Evolutionary conservation across 805 yeast species (phyloP), one percentile per base, ranked within the genome.

Genomic region (Sugiyamaella americana): DNA sequence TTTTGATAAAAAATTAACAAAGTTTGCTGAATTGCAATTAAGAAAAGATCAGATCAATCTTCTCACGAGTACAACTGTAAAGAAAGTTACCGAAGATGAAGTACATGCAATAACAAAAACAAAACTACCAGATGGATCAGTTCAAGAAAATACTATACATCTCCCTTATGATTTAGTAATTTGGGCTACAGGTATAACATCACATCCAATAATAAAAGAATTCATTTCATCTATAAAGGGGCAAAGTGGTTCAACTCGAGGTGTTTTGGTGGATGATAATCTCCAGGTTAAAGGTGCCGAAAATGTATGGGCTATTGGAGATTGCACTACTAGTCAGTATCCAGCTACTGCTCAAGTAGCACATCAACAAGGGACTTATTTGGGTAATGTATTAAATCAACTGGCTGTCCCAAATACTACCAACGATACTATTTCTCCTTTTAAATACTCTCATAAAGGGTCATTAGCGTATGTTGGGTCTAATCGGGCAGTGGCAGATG

Each of bases 401-500:
- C 60, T 80, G 23, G 79, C 80, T 6, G 69, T 68, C 10, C 76
- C 77, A 41, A 81, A 76, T 48, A 67, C 76, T 42, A 84, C 80
- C 57, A 78, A 71, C 46, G 71, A 74, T 17, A 66, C 76, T 41
- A 69, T 69, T 53, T 71, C 72, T 54, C 83, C 87, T 13, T 81
- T 81, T 71, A 69, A 65, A 49, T 81, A 80, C 64, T 73, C 70
- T 41, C 84, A 80, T 59, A 64, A 80, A 54, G 87, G 87, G 5
- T 78, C 82, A 4, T 65, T 81, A 54, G 86, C 86, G 2, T 81
- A 81, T 52, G 72, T 81, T 49, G 98, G 98, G 58, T 59, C 65
- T 47, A 97, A 89, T 65, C 77, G 82, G 66, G 98, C 98, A 43
- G 88, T 89, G 59, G 97, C 96, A 39, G 97, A 89, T 64, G 72